These are phyloP conservation scores for Rubroboletus satanas DNA, from an alignment of 768 basidiomycete genomes.

Conservation along the genomic window DNA sequence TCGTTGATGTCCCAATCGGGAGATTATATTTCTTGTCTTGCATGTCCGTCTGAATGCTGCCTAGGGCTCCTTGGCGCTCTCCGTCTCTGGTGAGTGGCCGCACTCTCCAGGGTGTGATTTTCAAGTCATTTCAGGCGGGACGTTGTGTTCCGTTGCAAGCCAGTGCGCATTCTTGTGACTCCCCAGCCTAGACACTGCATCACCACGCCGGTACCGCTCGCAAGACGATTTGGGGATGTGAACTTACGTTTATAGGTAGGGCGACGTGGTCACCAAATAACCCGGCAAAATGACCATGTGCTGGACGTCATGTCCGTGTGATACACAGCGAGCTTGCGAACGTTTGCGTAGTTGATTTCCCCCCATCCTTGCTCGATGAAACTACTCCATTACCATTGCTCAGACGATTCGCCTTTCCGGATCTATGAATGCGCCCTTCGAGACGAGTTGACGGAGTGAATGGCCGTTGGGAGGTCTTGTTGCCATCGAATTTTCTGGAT, in stretches of 20 bases:
- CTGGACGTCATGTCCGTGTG: constrained; percentile 29
- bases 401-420: constrained; percentile 14
- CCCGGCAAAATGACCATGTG: constrained; percentile 3
- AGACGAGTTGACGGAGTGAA: constrained; percentile 3
- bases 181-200: neutral
- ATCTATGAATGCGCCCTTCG: neutral
- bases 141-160: neutral
- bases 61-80: neutral
- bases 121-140: constrained; percentile 5
- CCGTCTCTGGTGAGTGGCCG: neutral
- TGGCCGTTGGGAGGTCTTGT: neutral
- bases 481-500: neutral
- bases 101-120: neutral
- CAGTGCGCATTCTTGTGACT: constrained; percentile 1
- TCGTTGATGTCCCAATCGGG: constrained; percentile 5
- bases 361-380: constrained; percentile 2
- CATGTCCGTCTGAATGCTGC: constrained; percentile 1
- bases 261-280: constrained; percentile 7
- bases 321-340: constrained; percentile 8
- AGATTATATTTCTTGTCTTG: neutral
- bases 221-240: constrained; percentile 16
- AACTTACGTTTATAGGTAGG: constrained; percentile 15
- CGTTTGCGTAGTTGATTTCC: constrained; percentile 2
- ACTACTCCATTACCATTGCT: neutral
- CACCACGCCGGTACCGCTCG: constrained; percentile 22